A percentile compares a stretch with the other conserved stretches of the same genome.
Evolutionary conservation across 1,284 basidiomycete genomes (phyloP).

Genomic region (Ganoderma multipileum): DNA sequence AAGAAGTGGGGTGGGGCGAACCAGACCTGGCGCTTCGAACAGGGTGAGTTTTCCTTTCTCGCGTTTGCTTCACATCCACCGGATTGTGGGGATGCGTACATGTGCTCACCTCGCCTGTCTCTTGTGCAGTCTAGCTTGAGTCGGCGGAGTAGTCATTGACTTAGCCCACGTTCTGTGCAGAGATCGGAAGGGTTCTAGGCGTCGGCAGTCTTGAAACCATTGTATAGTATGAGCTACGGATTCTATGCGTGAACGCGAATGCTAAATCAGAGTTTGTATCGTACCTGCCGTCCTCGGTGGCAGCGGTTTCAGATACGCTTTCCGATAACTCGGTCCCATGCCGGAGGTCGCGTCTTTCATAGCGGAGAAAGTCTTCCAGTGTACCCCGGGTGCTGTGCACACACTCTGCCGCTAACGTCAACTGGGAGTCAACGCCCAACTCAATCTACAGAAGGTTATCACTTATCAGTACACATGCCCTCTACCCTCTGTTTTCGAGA

Average conservation of each 20-base stretch:
- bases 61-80: not conserved
- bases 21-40: conserved; percentile 38
- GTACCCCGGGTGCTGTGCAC: not conserved
- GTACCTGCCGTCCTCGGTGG: not conserved
- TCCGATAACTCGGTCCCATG: not conserved
- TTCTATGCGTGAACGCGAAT: not conserved
- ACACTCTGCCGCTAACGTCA: not conserved
- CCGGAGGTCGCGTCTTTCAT: not conserved
- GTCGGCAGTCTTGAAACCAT: not conserved
- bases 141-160: not conserved
- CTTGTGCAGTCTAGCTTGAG: not conserved
- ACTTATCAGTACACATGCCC: not conserved
- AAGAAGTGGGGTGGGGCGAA: conserved; percentile 35
- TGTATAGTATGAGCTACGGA: not conserved
- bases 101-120: not conserved
- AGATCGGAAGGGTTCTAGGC: not conserved
- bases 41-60: conserved; percentile 25
- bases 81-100: not conserved
- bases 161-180: not conserved
- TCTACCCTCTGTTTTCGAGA: not conserved
- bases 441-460: conserved; percentile 4
- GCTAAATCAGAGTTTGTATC: not conserved
- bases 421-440: not conserved
- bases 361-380: too few relatives aligned
- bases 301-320: not conserved